Conservation (phyloP, 2,329 filamentous ascomycete species). For the Karstenula rhodostoma region DNA sequence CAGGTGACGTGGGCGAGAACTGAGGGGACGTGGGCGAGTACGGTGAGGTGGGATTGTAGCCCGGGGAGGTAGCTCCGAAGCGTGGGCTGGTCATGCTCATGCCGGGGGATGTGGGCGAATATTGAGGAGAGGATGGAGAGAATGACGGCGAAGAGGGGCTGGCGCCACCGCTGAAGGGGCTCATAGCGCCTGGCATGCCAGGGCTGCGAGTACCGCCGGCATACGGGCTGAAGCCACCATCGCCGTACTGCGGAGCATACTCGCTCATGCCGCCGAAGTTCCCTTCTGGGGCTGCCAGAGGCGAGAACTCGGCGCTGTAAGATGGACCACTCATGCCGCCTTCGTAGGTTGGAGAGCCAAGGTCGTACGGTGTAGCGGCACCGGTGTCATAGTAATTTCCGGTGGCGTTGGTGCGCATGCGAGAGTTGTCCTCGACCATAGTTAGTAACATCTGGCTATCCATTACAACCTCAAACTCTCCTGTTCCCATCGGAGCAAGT, state of each 20-base stretch:
- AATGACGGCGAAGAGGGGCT: constrained; percentile 53
- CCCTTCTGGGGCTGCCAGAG: constrained; percentile 74
- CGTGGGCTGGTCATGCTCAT: constrained; percentile 66
- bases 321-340: constrained; percentile 68
- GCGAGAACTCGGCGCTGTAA: constrained; percentile 71
- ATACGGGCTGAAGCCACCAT: constrained; percentile 72
- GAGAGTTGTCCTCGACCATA: constrained; percentile 89
- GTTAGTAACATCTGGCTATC: constrained; percentile 97
- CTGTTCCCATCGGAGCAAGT: constrained; percentile 95
- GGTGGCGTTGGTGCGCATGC: constrained; percentile 74
- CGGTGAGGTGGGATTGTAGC: constrained; percentile 62
- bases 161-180: constrained; percentile 73
- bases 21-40: constrained; percentile 52
- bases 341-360: constrained; percentile 69
- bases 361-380: constrained; percentile 92
- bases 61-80: constrained; percentile 55
- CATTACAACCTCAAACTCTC: constrained; percentile 91
- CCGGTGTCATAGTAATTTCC: constrained; percentile 76
- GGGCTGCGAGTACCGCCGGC: constrained; percentile 70
- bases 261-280: constrained; percentile 64
- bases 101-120: constrained; percentile 54
- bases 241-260: constrained; percentile 71
- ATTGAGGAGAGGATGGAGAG: constrained; percentile 50
- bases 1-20: constrained; percentile 70
- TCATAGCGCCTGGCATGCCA: constrained; percentile 68